A percentile compares a stretch with the other conserved stretches of the same genome.
These are phyloP conservation scores for Adansonia rubrostipa DNA, from an alignment of 441 rosid genomes.

Conservation along the genomic window DNA sequence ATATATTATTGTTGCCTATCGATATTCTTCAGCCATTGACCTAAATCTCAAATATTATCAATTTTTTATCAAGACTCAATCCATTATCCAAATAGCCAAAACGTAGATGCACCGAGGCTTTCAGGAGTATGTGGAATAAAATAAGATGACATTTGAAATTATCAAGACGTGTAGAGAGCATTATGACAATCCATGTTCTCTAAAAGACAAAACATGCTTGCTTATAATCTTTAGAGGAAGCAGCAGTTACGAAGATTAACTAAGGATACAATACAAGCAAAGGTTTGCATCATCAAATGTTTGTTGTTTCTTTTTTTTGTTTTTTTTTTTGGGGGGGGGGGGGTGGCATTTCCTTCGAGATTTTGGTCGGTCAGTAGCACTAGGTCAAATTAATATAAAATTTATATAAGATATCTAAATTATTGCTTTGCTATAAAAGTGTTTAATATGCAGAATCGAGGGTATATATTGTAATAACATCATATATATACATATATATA, in stretches of 20 bases:
- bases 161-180: constrained; percentile 23
- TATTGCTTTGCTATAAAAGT: no score
- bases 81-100: background rate
- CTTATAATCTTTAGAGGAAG: background rate
- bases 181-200: constrained; percentile 29
- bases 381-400: background rate
- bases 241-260: background rate
- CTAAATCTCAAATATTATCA: background rate
- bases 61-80: background rate
- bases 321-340: no score
- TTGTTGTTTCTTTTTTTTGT: no score
- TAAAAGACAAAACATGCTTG: background rate
- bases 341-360: background rate
- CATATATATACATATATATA: no score
- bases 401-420: background rate
- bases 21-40: background rate
- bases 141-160: background rate
- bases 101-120: background rate
- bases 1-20: no score
- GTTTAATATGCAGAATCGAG: no score
- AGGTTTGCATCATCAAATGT: constrained; percentile 3
- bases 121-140: background rate
- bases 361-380: constrained; percentile 26
- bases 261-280: constrained; percentile 28
- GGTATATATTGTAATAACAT: no score